phyloP scores from a whole-genome alignment of 83 land plant genomes.

The Picea abies region DNA sequence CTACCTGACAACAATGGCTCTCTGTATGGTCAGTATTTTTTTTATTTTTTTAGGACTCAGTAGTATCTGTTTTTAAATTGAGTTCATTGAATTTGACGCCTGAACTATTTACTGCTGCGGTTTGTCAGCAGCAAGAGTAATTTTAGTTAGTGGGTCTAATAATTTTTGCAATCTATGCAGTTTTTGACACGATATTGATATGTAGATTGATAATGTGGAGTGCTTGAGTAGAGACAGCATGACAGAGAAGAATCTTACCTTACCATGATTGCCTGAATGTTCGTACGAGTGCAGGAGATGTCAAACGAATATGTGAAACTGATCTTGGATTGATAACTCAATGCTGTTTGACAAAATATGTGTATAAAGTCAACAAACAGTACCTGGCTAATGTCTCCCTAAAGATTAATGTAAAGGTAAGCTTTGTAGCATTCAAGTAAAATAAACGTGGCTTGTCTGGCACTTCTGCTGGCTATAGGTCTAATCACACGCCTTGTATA shows the following conservation, averaged over 20 bases:
- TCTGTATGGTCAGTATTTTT: constrained; percentile 71
- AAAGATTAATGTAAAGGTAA: constrained; percentile 93
- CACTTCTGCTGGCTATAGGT: not conserved
- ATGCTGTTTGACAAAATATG: constrained; percentile 88
- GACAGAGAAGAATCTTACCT: not conserved
- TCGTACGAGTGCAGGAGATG: constrained; percentile 56
- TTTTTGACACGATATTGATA: not conserved
- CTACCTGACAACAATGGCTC: constrained; percentile 94
- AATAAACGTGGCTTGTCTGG: not conserved
- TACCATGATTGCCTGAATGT: not conserved
- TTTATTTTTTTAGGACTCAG: not conserved
- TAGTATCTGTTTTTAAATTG: not conserved
- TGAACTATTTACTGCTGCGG: not conserved
- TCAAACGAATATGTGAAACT: constrained; percentile 90
- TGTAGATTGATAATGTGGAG: not conserved
- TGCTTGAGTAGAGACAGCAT: not conserved
- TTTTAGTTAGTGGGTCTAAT: not conserved
- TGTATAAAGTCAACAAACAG: constrained; percentile 82
- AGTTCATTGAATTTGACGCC: not conserved
- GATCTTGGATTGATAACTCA: constrained; percentile 85
- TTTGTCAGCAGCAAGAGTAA: not conserved
- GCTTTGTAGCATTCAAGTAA: not conserved
- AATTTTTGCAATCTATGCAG: not conserved
- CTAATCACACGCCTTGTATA: not conserved
- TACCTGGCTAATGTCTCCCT: constrained; percentile 93